Evolutionary conservation across 2,329 filamentous ascomycete genomes (phyloP), one percentile per base, ranked within the genome.

Genomic region (Cercospora zeina): DNA sequence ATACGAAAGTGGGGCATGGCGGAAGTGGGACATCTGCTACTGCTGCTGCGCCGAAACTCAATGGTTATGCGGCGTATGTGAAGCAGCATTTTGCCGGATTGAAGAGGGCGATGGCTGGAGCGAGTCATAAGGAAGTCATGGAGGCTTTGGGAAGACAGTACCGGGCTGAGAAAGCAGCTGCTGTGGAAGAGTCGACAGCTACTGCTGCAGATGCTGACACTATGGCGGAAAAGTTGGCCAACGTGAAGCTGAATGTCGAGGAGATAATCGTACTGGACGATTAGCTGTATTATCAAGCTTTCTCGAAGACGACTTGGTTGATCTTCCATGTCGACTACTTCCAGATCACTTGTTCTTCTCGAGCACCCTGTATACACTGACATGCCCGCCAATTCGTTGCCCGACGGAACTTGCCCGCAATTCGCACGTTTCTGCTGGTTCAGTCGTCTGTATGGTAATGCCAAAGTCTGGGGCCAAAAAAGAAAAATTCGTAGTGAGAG

Each of bases 71-170:
- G 66, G 66, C 75, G 2, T 87, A 83, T 71, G 79, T 93, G 65
- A 90, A 87, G 77, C 81, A 84, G 70, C 83, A 93, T 70, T 90
- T 90, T 81, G 81, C 79, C 58, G 75, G 78, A 33, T 78, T 91
- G 2, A 86, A 78, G 75, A 78, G 76, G 61, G 80, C 82, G 63
- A 82, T 87, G 67, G 11, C 42, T 0, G 79, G 75, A 42, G 84
- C 68, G 19, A 65, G 81, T 67, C 87, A 88, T 71, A 88, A 87
- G 69, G 85, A 87, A 61, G 82, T 91, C 10, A 89, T 91, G 88
- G 82, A 81, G 70, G 78, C 85, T 39, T 79, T 93, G 62, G 87
- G 85, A 19, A 82, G 81, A 70, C 81, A 81, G 72, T 91, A 89
- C 69, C 78, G 82, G 61, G 81, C 80, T 70, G 76, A 77, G 65